These are phyloP conservation scores for Thinopyrum obtusiflorum DNA, from an alignment of 202 grass and related monocot genomes.

Conservation along the genomic window DNA sequence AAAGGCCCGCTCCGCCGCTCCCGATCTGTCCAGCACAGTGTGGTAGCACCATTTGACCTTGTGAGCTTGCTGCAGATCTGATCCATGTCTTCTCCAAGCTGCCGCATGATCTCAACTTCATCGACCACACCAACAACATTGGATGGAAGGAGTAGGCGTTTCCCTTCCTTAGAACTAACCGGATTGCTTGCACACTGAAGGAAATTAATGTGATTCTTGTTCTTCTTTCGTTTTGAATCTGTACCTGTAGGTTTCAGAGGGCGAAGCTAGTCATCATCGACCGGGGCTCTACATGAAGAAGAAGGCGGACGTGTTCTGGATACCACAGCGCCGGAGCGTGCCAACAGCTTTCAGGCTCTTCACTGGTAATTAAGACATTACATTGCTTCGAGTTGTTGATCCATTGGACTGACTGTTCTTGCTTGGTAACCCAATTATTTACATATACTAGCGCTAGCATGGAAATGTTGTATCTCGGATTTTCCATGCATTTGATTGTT, in stretches of 20 bases:
- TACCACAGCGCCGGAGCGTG: slow-evolving; percentile 57
- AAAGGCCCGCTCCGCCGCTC: not conserved
- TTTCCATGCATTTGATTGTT: not conserved
- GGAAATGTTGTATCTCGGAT: not conserved
- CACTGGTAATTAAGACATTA: slow-evolving; percentile 41
- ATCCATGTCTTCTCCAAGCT: slow-evolving; percentile 70
- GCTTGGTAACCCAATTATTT: not conserved
- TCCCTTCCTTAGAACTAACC: not conserved
- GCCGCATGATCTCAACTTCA: slow-evolving; percentile 77
- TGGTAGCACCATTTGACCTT: not conserved
- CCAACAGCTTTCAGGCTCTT: slow-evolving; percentile 87
- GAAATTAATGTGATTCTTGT: not conserved
- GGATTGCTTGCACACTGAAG: not conserved
- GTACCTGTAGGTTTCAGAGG: slow-evolving; percentile 53
- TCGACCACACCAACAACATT: slow-evolving; percentile 70
- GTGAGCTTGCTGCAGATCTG: slow-evolving; percentile 50
- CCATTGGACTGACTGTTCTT: not conserved
- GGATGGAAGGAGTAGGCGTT: slow-evolving; percentile 74
- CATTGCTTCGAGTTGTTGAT: not conserved
- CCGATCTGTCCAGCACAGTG: too few relatives aligned
- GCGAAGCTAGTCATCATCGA: slow-evolving; percentile 88
- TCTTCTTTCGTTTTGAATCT: slow-evolving; percentile 1
- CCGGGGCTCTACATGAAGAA: slow-evolving; percentile 76
- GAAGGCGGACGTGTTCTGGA: slow-evolving; percentile 84
- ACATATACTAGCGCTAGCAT: not conserved